A percentile compares a stretch with the other conserved stretches of the same genome.
These are phyloP conservation scores for Cicer chorassanicum DNA, from an alignment of 306 rosid genomes.

Conservation along the genomic window DNA sequence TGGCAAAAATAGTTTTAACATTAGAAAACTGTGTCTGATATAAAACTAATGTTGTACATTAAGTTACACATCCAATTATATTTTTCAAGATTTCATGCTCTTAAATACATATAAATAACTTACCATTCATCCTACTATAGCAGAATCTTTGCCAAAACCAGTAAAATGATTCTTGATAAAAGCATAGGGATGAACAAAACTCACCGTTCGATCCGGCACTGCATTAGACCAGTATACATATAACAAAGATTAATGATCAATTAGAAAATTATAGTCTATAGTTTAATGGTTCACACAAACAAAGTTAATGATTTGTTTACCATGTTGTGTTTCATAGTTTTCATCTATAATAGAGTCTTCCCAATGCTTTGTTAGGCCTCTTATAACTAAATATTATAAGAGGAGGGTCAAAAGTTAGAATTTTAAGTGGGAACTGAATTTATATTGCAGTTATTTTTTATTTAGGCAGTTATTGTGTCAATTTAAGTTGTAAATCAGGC, in stretches of 20 bases:
- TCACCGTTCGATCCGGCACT: conserved; percentile 54
- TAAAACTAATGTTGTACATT: background rate
- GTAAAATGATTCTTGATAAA: conserved; percentile 69
- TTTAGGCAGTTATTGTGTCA: no score
- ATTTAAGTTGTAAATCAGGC: no score
- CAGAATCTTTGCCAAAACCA: conserved; percentile 71
- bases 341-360: conserved; percentile 63
- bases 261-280: no score
- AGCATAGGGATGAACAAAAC: conserved; percentile 70
- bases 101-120: conserved; percentile 39
- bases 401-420: no score
- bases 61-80: background rate
- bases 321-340: conserved; percentile 45
- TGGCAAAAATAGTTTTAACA: background rate
- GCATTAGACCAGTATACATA: conserved; percentile 48
- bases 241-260: conserved; percentile 23
- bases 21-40: background rate
- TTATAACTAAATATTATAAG: no score
- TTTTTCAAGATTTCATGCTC: background rate
- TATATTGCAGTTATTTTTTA: no score
- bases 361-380: no score
- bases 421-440: no score
- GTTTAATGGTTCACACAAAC: no score
- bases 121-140: conserved; percentile 79
- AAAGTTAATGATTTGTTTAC: conserved; percentile 34